Evolutionary conservation across 441 rosid genomes (phyloP).

Genomic region (Monsonia emarginata): DNA sequence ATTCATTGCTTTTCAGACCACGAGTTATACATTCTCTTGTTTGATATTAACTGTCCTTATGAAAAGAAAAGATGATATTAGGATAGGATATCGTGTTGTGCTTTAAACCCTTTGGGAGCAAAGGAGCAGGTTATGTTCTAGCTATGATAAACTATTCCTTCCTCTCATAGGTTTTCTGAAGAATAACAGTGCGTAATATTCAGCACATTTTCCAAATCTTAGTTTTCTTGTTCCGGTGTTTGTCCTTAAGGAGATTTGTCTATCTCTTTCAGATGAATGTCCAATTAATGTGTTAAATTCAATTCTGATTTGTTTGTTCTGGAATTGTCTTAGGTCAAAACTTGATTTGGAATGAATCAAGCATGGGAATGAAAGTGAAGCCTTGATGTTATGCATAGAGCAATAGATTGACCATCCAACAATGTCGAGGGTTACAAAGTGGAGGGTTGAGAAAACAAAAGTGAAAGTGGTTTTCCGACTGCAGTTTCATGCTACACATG

Average conservation of each 20-base stretch:
- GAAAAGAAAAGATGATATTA: not conserved
- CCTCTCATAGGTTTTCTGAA: not conserved
- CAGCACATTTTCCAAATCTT: not conserved
- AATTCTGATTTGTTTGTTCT: not conserved
- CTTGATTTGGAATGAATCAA: constrained; percentile 4
- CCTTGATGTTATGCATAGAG: constrained; percentile 29
- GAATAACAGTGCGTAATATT: not conserved
- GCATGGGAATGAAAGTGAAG: constrained; percentile 16
- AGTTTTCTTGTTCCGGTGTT: not conserved
- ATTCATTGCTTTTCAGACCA: not conserved
- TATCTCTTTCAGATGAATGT: not conserved
- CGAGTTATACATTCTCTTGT: not conserved
- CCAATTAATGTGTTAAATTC: not conserved
- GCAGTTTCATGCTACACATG: constrained; percentile 97
- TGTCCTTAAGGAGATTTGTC: not conserved
- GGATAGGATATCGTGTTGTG: not conserved
- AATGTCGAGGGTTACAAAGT: constrained; percentile 81
- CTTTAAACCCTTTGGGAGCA: too few relatives aligned
- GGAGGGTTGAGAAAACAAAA: constrained; percentile 96
- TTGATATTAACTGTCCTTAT: not conserved
- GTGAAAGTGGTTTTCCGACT: constrained; percentile 91
- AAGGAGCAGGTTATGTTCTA: not conserved
- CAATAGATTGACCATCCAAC: constrained; percentile 28
- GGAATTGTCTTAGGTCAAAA: constrained; percentile 8
- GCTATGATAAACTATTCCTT: not conserved